A percentile compares a stretch with the other conserved stretches of the same genome.
These are phyloP conservation scores for Kodamaea suecica DNA, from an alignment of 1,139 yeast genomes.

Conservation along the genomic window DNA sequence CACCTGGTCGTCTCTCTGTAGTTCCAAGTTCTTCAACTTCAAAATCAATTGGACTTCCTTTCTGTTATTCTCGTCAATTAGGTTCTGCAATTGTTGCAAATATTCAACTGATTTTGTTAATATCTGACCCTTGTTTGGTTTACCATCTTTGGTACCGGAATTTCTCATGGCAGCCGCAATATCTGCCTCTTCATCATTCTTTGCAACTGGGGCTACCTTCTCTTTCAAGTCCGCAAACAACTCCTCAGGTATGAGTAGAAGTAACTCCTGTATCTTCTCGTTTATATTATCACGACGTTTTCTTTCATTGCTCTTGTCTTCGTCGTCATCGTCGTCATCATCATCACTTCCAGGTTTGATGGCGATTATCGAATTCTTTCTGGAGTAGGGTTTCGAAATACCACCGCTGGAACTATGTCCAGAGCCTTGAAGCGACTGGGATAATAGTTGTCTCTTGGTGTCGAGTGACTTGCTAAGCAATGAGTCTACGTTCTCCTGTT, in stretches of 20 bases:
- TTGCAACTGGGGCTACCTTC: constrained; percentile 10
- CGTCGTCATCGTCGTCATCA: constrained; percentile 31
- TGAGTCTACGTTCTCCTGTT: constrained; percentile 29
- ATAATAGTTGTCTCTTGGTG: constrained; percentile 40
- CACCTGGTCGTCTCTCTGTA: constrained; percentile 22
- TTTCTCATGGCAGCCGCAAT: constrained; percentile 39
- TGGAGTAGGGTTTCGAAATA: constrained; percentile 39
- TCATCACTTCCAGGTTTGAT: constrained; percentile 29
- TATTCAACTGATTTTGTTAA: constrained; percentile 83
- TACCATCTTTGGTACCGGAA: constrained; percentile 78
- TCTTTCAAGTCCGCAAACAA: constrained; percentile 39
- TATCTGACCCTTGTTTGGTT: constrained; percentile 91
- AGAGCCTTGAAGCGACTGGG: constrained; percentile 33
- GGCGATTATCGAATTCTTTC: constrained; percentile 35
- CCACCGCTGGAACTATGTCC: constrained; percentile 32
- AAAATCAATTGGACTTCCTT: constrained; percentile 73
- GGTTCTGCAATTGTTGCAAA: constrained; percentile 66
- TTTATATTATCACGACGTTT: constrained; percentile 86
- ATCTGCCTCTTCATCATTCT: constrained; percentile 20
- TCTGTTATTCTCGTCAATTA: constrained; percentile 74
- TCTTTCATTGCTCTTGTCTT: constrained; percentile 49
- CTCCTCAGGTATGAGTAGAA: constrained; percentile 63
- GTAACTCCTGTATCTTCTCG: constrained; percentile 80
- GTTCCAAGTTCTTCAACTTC: constrained; percentile 54
- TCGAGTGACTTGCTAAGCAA: constrained; percentile 34